A percentile compares a stretch with the other conserved stretches of the same genome.
phyloP scores from a whole-genome alignment of 164 flowering plant species.

The Umbellularia californica region DNA sequence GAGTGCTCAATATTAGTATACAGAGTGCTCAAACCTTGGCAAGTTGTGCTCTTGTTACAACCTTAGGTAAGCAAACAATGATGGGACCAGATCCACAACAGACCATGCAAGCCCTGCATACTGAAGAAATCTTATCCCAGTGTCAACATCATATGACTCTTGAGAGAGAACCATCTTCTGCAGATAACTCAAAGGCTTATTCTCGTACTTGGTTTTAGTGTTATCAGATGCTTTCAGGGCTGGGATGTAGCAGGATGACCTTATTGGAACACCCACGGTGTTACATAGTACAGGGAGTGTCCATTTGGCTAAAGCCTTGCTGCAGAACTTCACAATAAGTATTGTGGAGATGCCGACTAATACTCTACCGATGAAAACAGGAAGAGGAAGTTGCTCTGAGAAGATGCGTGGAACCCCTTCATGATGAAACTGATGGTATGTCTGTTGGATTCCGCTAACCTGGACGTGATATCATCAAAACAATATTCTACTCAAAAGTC shows the following conservation, averaged over 20 bases:
- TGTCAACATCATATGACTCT: constrained; percentile 78
- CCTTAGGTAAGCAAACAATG: constrained; percentile 52
- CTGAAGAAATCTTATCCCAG: constrained; percentile 89
- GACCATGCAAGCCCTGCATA: constrained; percentile 99
- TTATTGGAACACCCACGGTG: constrained; percentile 75
- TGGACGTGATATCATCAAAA: constrained; percentile 20
- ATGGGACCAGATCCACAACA: constrained; percentile 89
- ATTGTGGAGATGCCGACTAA: constrained; percentile 85
- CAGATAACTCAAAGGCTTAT: constrained; percentile 43
- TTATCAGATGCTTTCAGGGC: constrained; percentile 32
- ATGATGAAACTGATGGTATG: constrained; percentile 90
- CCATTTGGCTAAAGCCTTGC: constrained; percentile 93
- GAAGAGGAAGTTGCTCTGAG: constrained; percentile 41
- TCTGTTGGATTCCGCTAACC: constrained; percentile 91
- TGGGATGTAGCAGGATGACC: constrained; percentile 70
- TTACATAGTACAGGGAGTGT: constrained; percentile 65
- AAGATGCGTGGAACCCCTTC: constrained; percentile 69
- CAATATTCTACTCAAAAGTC: background rate
- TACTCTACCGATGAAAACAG: constrained; percentile 55
- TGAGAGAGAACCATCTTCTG: constrained; percentile 51
- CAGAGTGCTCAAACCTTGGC: background rate
- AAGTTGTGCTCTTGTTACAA: constrained; percentile 29
- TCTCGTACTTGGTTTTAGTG: constrained; percentile 36
- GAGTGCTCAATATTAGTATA: background rate
- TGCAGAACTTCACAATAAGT: constrained; percentile 80